Evolutionary conservation across 2,329 filamentous ascomycete genomes (phyloP).

Genomic region (Aspergillus sp.): DNA sequence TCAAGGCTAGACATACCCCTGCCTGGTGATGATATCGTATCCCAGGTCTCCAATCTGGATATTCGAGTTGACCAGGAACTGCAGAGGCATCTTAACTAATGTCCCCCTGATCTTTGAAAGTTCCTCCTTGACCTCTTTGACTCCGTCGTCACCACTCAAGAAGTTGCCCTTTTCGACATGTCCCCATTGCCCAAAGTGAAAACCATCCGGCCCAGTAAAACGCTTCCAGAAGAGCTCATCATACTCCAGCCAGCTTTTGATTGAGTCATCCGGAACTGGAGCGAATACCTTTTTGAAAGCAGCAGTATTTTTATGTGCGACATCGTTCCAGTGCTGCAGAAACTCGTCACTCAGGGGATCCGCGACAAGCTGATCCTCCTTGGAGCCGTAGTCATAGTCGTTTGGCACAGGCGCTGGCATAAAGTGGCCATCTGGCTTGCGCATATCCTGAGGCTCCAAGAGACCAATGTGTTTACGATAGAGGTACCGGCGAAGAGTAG

Average conservation of each 20-base stretch:
- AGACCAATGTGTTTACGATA: background rate
- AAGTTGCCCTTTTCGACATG: background rate
- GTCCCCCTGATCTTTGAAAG: background rate
- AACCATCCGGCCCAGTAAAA: background rate
- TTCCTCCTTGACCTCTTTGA: background rate
- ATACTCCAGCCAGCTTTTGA: background rate
- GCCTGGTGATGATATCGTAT: background rate
- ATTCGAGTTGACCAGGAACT: background rate
- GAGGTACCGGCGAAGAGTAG: background rate
- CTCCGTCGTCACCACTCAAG: background rate
- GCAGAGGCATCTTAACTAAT: background rate
- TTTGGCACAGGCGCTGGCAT: background rate
- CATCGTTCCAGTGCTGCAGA: background rate
- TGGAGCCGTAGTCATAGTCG: background rate
- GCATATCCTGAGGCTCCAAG: background rate
- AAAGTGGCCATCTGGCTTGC: background rate
- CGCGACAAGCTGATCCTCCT: background rate
- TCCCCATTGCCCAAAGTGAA: background rate
- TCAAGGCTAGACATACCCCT: background rate
- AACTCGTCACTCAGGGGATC: background rate
- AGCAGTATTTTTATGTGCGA: background rate
- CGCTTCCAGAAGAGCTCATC: background rate
- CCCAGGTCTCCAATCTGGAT: background rate
- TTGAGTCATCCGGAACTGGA: background rate
- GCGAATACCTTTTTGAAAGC: background rate